Evolutionary conservation across 2,329 filamentous ascomycete species (phyloP), one percentile per base, ranked within the genome.

Genomic region (Penicillium frequentans): DNA sequence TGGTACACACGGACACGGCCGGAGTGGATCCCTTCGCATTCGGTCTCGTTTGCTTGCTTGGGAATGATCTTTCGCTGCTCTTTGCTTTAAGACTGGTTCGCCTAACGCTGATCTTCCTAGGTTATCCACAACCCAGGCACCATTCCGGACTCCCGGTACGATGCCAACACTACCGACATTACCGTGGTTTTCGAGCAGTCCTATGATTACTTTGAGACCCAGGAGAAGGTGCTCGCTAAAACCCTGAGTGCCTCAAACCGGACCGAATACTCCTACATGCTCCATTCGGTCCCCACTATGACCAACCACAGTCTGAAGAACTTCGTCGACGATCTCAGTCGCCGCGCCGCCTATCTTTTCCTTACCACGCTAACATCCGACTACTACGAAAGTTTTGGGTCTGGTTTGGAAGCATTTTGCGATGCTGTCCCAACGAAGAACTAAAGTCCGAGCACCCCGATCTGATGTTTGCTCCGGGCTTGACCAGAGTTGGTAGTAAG

Each of bases 81-180:
- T 21, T 24, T 35, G 27, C 16, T 27, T n/a, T 5, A 4, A 7
- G 29, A 35, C 14, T 31, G 6, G n/a, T 19, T 39, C 35, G 35
- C 19, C 31, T 10, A 33, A 29, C 24, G 19, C 49, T 52, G 27
- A 45, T 45, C 37, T 52, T 33, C 6, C 21, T 23, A 52, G 49
- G 26, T 52, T 26, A 52, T 52, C 49, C 49, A 52, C 37, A 52
- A 52, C 37, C 49, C 49, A 43, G 49, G 49, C 14, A 52, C 49
- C 14, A 52, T 52, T 6, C 49, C 49, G 6, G 49, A 52, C 23
- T 31, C 49, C 7, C 49, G 39, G 33, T 52, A 44, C 27, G 27
- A 52, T 13, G 37, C 44, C 8, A 45, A n/a, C 23, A 44, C 49
- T 3, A 52, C 49, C 4, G 49, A 52, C 13, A 52, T 52, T 23